phyloP scores from a whole-genome alignment of 306 rosid genomes.

The Dicorynia guianensis region DNA sequence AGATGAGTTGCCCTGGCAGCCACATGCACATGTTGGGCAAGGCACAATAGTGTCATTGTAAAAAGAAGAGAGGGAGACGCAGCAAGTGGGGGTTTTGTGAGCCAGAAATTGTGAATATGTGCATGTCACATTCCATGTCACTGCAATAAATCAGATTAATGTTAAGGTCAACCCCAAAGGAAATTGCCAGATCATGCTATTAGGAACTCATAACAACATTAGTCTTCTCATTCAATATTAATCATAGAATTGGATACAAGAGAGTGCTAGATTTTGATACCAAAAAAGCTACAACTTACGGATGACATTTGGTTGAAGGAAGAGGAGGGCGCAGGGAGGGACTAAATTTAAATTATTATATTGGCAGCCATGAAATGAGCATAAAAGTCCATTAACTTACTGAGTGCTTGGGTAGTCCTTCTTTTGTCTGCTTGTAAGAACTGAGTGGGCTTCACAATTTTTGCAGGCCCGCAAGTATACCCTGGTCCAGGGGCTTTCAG shows the following conservation, averaged over 20 bases:
- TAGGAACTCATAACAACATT: neutral
- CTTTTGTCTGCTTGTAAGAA: constrained; percentile 70
- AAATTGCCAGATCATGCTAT: neutral
- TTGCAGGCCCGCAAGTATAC: constrained; percentile 79
- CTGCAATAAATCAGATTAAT: constrained; percentile 55
- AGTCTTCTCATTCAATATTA: constrained; percentile 7
- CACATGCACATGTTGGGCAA: constrained; percentile 82
- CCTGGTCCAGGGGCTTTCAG: constrained; percentile 89
- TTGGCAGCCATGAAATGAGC: constrained; percentile 30
- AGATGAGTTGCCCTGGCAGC: constrained; percentile 65
- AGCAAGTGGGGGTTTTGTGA: constrained; percentile 77
- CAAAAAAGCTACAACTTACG: neutral
- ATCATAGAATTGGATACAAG: neutral
- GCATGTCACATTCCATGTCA: constrained; percentile 92
- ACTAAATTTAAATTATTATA: constrained; percentile 3
- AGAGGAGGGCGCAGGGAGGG: neutral
- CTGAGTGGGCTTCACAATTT: constrained; percentile 60
- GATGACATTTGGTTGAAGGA: neutral
- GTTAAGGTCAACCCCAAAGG: neutral
- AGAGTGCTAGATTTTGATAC: constrained; percentile 10
- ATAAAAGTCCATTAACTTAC: constrained; percentile 55
- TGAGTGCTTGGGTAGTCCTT: constrained; percentile 78
- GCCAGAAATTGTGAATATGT: constrained; percentile 90
- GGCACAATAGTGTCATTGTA: constrained; percentile 78
- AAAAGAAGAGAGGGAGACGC: constrained; percentile 88